Base-by-base conservation (phyloP, 169 alveolate species). In the Amoebophrya sp. region DNA sequence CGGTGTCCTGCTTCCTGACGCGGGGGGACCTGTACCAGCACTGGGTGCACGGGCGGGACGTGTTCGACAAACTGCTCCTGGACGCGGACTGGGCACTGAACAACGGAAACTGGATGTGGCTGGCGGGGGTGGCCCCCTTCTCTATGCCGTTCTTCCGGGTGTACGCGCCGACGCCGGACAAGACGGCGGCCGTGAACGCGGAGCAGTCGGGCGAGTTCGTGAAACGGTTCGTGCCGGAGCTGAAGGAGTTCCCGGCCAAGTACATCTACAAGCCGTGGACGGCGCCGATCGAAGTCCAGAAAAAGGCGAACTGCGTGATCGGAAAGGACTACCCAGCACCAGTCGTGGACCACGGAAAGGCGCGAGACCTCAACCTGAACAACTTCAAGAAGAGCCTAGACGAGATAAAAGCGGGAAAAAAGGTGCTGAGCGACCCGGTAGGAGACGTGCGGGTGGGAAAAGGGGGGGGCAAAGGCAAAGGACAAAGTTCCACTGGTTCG, bases 261-360 rank as follows among this genome's bases (percentile, higher is more conserved):
- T 92, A 90, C 88, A 91, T 93, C 48, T 93, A 92, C 91, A 92
- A 91, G 31, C 95, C 95, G 4, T 93, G 95, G 95, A 89, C 29
- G 34, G 91, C 91, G 92, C 93, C 93, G 29, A 43, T n/a, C 23
- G 90, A 40, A n/a, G 50, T 91, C 18, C 89, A 92, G 87, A 89
- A 89, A 41, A 90, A 89, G 69, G 69, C 92, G 43, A 89, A 50
- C 38, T 42, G 91, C 40, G 87, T 69, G 23, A 41, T 93, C 26
- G 94, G 94, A 43, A 88, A 67, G 48, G 93, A 90, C 67, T 93
- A 93, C 69, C 94, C 94, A 2, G 18, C 89, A 13, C 95, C 94
- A 0, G 91, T 93, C 15, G 43, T 58, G 78, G 78, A 58, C 39
- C 78, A 58, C 48, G 48, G 48, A 42, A 42, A 42, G 13, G 48